Conservation (phyloP, 805 yeast species). For the Wickerhamiella slavikovae region DNA sequence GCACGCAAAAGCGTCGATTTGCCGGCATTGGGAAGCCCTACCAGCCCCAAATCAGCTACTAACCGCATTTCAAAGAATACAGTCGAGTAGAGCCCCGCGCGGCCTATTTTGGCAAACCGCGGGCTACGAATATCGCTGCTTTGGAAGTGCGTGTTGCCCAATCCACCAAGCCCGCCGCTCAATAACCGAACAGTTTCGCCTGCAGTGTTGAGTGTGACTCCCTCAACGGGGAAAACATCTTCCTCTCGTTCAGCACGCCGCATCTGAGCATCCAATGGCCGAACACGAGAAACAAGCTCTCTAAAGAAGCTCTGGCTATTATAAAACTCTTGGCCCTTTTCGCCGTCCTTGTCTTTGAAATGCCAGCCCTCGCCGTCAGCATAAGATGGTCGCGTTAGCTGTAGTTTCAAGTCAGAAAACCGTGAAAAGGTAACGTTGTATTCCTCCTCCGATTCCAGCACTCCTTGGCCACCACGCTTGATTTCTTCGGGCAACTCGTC, state of each 20-base stretch:
- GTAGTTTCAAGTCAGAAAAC: slow-evolving; percentile 17
- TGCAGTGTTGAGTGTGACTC: slow-evolving; percentile 47
- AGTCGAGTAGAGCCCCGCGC: slow-evolving; percentile 40
- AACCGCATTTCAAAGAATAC: slow-evolving; percentile 71
- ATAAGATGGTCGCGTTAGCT: slow-evolving; percentile 41
- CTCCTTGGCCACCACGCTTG: neutral
- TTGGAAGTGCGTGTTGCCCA: slow-evolving; percentile 90
- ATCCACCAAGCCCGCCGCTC: slow-evolving; percentile 82
- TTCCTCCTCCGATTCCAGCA: slow-evolving; percentile 4
- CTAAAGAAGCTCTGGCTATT: slow-evolving; percentile 42
- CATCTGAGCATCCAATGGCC: slow-evolving; percentile 37
- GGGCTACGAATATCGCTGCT: slow-evolving; percentile 77
- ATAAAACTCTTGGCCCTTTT: slow-evolving; percentile 53
- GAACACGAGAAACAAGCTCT: slow-evolving; percentile 42
- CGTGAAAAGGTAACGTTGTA: slow-evolving; percentile 9
- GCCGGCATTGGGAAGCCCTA: slow-evolving; percentile 94
- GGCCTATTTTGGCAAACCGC: slow-evolving; percentile 64
- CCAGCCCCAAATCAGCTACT: slow-evolving; percentile 82
- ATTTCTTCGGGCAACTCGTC: slow-evolving; percentile 12
- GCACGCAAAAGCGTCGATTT: slow-evolving; percentile 76
- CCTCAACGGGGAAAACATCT: slow-evolving; percentile 66
- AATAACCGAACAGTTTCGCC: slow-evolving; percentile 47
- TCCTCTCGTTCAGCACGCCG: slow-evolving; percentile 33
- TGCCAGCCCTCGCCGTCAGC: slow-evolving; percentile 72
- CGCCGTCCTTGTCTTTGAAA: slow-evolving; percentile 60